A percentile compares a stretch with the other conserved stretches of the same genome.
Conservation (phyloP, 345 rosid species). For the Rhodomyrtus tomentosa region DNA sequence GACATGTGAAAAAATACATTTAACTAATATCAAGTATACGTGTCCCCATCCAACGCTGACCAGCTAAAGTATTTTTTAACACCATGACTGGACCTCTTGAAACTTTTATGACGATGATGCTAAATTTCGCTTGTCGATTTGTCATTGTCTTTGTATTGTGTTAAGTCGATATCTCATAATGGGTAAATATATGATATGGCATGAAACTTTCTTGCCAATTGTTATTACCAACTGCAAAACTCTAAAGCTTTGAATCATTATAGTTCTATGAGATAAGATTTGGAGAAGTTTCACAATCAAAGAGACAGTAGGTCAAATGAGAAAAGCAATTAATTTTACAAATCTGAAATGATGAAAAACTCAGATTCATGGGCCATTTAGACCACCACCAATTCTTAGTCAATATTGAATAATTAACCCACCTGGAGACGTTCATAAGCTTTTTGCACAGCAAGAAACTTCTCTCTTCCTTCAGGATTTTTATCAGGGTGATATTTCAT, state of each 20-base stretch:
- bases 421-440: slow-evolving; percentile 99
- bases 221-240: not conserved
- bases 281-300: not conserved
- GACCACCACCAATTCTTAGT: not conserved
- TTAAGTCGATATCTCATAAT: not conserved
- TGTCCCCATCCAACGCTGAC: not conserved
- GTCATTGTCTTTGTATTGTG: not conserved
- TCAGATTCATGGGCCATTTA: not conserved
- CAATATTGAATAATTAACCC: not conserved
- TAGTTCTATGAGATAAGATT: not conserved
- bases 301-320: not conserved
- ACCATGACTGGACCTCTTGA: not conserved
- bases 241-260: not conserved
- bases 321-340: not conserved
- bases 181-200: not conserved
- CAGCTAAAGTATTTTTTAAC: not conserved
- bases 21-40: not conserved
- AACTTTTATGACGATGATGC: not conserved
- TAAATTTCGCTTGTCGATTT: not conserved
- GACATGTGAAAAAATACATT: not conserved
- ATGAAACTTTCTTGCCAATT: not conserved
- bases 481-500: slow-evolving; percentile 99
- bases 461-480: slow-evolving; percentile 98
- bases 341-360: not conserved
- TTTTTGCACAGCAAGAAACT: slow-evolving; percentile 93